phyloP scores from a whole-genome alignment of 192 early-diverging fungal genomes.

The Backusella mclennaniae region DNA sequence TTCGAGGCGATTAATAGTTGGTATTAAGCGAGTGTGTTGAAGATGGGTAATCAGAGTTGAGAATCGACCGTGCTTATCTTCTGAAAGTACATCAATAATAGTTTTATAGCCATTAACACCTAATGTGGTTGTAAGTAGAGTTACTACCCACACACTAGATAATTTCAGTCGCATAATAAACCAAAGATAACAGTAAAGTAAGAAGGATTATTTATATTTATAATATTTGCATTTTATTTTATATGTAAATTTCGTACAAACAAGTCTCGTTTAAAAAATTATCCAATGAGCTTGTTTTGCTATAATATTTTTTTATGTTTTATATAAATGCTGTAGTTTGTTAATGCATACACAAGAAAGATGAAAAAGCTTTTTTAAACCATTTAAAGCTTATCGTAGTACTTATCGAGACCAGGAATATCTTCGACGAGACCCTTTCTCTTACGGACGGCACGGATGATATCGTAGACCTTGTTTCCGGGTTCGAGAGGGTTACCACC shows the following conservation, averaged over 20 bases:
- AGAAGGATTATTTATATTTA: neutral
- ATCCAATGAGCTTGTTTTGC: slow-evolving; percentile 5
- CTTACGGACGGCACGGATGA: slow-evolving; percentile 45
- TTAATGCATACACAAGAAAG: neutral
- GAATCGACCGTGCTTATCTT: slow-evolving; percentile 41
- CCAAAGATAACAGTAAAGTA: neutral
- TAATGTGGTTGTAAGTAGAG: neutral
- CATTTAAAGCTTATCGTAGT: slow-evolving; percentile 81
- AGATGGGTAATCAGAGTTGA: slow-evolving; percentile 49
- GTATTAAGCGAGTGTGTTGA: slow-evolving; percentile 54
- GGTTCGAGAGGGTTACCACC: slow-evolving; percentile 63
- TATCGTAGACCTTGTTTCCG: slow-evolving; percentile 80
- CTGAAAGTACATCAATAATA: slow-evolving; percentile 58
- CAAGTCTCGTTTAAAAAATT: slow-evolving; percentile 5
- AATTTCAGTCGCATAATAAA: neutral
- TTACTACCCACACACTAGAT: neutral
- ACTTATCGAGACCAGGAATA: slow-evolving; percentile 75
- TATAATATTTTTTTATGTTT: neutral
- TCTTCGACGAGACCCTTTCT: slow-evolving; percentile 89
- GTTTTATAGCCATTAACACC: slow-evolving; percentile 21
- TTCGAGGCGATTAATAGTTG: slow-evolving; percentile 52
- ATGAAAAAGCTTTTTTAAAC: neutral
- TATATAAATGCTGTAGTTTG: neutral
- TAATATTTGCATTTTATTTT: slow-evolving; percentile 8
- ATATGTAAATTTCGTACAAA: slow-evolving; percentile 4